Evolutionary conservation across 2,329 filamentous ascomycete genomes (phyloP).

Genomic region (Sporothrix dimorphospora): DNA sequence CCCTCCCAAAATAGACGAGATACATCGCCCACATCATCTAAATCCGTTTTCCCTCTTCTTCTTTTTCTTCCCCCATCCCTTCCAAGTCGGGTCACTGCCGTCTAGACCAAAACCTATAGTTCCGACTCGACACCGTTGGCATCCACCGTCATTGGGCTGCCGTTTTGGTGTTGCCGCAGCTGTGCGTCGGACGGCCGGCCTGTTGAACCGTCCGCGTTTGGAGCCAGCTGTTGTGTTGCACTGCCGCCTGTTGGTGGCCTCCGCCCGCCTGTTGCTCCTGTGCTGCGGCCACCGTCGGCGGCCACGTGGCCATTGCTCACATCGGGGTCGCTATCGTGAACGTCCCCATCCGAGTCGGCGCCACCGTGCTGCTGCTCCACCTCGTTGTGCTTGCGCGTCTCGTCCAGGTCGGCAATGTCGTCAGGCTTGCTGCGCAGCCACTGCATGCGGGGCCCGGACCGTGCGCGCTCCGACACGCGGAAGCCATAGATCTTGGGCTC

Average conservation of each 20-base stretch:
- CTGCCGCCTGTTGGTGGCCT: slow-evolving; percentile 40
- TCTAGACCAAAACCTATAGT: slow-evolving; percentile 42
- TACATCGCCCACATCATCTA: neutral
- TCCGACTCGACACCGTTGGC: slow-evolving; percentile 62
- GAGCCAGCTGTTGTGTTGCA: slow-evolving; percentile 12
- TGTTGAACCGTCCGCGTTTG: slow-evolving; percentile 31
- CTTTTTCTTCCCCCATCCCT: neutral
- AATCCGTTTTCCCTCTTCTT: neutral
- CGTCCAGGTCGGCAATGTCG: slow-evolving; percentile 82
- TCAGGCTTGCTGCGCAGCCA: slow-evolving; percentile 87
- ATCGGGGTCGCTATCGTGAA: slow-evolving; percentile 54
- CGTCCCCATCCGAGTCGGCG: slow-evolving; percentile 61
- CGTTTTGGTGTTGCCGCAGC: slow-evolving; percentile 52
- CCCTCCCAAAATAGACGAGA: neutral
- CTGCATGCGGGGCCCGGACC: slow-evolving; percentile 92
- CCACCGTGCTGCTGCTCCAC: slow-evolving; percentile 49
- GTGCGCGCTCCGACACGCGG: slow-evolving; percentile 85
- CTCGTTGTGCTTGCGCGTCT: slow-evolving; percentile 59
- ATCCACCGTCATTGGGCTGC: slow-evolving; percentile 61
- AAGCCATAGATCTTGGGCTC: slow-evolving; percentile 97
- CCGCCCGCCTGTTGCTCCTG: slow-evolving; percentile 46
- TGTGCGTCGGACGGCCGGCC: slow-evolving; percentile 44
- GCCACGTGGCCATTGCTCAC: slow-evolving; percentile 62
- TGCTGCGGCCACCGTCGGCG: slow-evolving; percentile 37
- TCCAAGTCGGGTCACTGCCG: neutral